Evolutionary conservation across 1,284 basidiomycete species (phyloP), one percentile per base, ranked within the genome.

Genomic region (Xerocomus amazonicus): DNA sequence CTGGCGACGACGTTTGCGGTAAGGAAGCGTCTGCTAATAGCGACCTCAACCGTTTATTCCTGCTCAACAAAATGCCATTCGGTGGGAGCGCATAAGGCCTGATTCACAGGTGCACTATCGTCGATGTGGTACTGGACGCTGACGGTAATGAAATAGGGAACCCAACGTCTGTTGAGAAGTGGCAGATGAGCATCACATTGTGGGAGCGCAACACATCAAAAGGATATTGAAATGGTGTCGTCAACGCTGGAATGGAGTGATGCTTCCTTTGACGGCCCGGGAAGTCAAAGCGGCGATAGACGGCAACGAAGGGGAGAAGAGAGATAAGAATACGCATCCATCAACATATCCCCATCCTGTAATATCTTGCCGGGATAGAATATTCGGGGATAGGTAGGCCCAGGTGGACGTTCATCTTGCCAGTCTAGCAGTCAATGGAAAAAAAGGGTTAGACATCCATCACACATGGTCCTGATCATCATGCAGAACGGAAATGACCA

Each of bases 311-410:
- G 28, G 32, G 29, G 9, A 36, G 37, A 44, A 13, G 32, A 12
- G 23, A 17, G 44, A 32, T 42, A 35, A 45, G 32, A 53, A 54
- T 19, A 80, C 84, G 62, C 58, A 90, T 88, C 78, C 17, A 75
- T 62, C 36, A 92, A 73, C 4, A 83, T 89, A 48, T 92, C 88
- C 40, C 92, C 90, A 61, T 93, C 90, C 60, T 88, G 83, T 36
- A 92, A 70, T 62, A 93, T 85, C 62, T 84, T 82, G n/a, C 91
- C 91, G 12, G 92, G 74, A 65, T 91, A 83, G 2, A 94, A 71
- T 35, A 94, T 76, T 33, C 90, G 79, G 50, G 92, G 74, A 71
- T 84, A 90, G 6, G 81, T 83, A 1, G 90, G 88, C 8, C 86
- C 83, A 10, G 88, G 85, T 1, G 91, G 90, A 43, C 84, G 82